phyloP scores from a whole-genome alignment of 2,329 filamentous ascomycete genomes.

The Verticillium alfalfae region DNA sequence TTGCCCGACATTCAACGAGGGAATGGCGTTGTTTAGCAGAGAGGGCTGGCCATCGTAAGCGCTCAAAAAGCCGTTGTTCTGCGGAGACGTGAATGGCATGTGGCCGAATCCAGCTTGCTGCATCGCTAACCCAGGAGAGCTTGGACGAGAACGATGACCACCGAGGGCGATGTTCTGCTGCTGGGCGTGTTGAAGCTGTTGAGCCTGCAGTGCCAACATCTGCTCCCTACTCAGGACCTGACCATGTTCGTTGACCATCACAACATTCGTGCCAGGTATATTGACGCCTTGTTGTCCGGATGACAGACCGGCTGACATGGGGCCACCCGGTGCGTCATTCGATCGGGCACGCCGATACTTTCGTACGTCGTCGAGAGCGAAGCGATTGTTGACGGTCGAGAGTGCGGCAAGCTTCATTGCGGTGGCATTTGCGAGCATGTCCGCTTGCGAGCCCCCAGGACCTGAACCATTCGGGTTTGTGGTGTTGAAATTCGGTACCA shows the following conservation, averaged over 20 bases:
- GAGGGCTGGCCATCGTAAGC: slow-evolving; percentile 75
- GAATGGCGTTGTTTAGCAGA: slow-evolving; percentile 66
- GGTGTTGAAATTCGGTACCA: slow-evolving; percentile 77
- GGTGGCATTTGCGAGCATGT: slow-evolving; percentile 98
- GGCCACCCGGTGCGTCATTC: slow-evolving; percentile 65
- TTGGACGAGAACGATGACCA: slow-evolving; percentile 77
- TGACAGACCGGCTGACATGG: neutral
- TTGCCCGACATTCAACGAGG: slow-evolving; percentile 64
- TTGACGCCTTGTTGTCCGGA: slow-evolving; percentile 28
- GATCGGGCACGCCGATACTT: slow-evolving; percentile 92
- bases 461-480: slow-evolving; percentile 37
- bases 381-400: slow-evolving; percentile 96
- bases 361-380: slow-evolving; percentile 91
- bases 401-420: slow-evolving; percentile 98
- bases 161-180: slow-evolving; percentile 43
- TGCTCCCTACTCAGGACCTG: slow-evolving; percentile 84
- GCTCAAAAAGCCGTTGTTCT: slow-evolving; percentile 89
- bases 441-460: slow-evolving; percentile 62
- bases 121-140: slow-evolving; percentile 81
- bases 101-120: slow-evolving; percentile 62
- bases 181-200: slow-evolving; percentile 39
- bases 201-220: slow-evolving; percentile 72
- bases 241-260: slow-evolving; percentile 93
- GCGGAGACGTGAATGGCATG: slow-evolving; percentile 76
- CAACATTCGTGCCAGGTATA: slow-evolving; percentile 68